These are phyloP conservation scores for Alternaria brassicae DNA, from an alignment of 2,329 filamentous ascomycete genomes.

Conservation along the genomic window DNA sequence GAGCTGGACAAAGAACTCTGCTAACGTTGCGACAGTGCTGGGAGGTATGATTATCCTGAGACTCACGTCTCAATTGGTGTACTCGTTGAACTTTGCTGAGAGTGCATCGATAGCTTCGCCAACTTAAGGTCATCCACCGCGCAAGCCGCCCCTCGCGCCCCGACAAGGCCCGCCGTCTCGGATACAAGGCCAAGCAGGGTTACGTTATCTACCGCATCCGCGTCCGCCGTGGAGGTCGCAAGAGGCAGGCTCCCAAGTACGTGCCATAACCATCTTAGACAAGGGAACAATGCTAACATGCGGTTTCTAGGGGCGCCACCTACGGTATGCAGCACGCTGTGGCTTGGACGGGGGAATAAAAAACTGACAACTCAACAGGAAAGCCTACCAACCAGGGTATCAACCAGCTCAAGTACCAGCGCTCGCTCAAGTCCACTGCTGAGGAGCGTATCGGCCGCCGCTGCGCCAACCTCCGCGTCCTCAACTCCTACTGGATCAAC, in stretches of 20 bases:
- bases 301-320: slow-evolving; percentile 76
- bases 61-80: slow-evolving; percentile 56
- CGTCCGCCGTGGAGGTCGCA: slow-evolving; percentile 98
- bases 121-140: slow-evolving; percentile 99
- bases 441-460: slow-evolving; percentile 99
- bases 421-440: slow-evolving; percentile 94
- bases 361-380: slow-evolving; percentile 64
- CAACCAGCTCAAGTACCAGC: slow-evolving; percentile 99
- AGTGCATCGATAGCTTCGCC: slow-evolving; percentile 99
- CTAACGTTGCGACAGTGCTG: slow-evolving; percentile 70
- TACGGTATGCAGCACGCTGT: slow-evolving; percentile 73
- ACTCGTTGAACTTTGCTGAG: slow-evolving; percentile 99
- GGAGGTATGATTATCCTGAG: slow-evolving; percentile 72
- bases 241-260: slow-evolving; percentile 85
- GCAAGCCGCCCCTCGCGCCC: slow-evolving; percentile 97
- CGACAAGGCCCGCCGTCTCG: slow-evolving; percentile 99
- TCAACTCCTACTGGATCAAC: slow-evolving; percentile 99
- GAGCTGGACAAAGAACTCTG: slow-evolving; percentile 18
- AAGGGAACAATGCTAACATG: slow-evolving; percentile 35
- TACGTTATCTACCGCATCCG: slow-evolving; percentile 99
- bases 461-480: slow-evolving; percentile 97
- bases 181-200: slow-evolving; percentile 99
- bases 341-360: neutral
- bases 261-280: slow-evolving; percentile 15
- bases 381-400: slow-evolving; percentile 99